These are phyloP conservation scores for Apophysomyces elegans DNA, from an alignment of 371 early-diverging fungal genomes.

Conservation along the genomic window DNA sequence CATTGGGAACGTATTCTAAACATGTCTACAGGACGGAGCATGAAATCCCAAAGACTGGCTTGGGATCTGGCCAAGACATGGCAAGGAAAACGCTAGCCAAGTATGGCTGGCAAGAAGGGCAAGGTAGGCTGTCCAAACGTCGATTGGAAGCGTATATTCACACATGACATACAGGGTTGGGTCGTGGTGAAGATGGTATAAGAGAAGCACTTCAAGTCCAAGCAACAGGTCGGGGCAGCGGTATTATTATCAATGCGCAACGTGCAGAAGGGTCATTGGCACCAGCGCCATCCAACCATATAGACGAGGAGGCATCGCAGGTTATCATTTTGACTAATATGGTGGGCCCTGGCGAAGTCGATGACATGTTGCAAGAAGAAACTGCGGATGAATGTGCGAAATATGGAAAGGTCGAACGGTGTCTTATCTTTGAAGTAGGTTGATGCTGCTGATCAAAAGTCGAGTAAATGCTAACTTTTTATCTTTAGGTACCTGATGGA, in stretches of 20 bases:
- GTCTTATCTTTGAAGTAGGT: conserved; percentile 69
- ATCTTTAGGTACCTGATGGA: conserved; percentile 46
- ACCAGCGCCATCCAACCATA: conserved; percentile 2
- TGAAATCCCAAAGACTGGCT: conserved; percentile 11
- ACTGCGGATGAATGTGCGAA: conserved; percentile 78
- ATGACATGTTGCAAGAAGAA: conserved; percentile 75
- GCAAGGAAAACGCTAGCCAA: conserved; percentile 42
- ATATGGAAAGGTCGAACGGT: conserved; percentile 73
- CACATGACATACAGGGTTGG: conserved; percentile 23
- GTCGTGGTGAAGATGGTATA: conserved; percentile 41
- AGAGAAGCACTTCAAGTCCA: conserved; percentile 39
- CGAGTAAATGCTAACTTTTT: background rate
- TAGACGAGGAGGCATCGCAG: conserved; percentile 19
- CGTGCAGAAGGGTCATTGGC: background rate
- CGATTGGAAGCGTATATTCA: background rate
- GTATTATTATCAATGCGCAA: conserved; percentile 31
- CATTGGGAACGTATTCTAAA: background rate
- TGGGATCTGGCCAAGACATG: conserved; percentile 33
- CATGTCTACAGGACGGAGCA: conserved; percentile 9
- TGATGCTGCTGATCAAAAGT: background rate
- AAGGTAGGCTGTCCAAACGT: conserved; percentile 25
- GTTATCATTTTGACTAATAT: conserved; percentile 67
- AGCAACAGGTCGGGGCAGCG: conserved; percentile 35
- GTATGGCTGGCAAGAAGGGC: conserved; percentile 47
- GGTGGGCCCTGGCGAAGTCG: conserved; percentile 76